Evolutionary conservation across 78 protist genomes (phyloP), one percentile per base, ranked within the genome.

Genomic region (Parvularia atlantis): DNA sequence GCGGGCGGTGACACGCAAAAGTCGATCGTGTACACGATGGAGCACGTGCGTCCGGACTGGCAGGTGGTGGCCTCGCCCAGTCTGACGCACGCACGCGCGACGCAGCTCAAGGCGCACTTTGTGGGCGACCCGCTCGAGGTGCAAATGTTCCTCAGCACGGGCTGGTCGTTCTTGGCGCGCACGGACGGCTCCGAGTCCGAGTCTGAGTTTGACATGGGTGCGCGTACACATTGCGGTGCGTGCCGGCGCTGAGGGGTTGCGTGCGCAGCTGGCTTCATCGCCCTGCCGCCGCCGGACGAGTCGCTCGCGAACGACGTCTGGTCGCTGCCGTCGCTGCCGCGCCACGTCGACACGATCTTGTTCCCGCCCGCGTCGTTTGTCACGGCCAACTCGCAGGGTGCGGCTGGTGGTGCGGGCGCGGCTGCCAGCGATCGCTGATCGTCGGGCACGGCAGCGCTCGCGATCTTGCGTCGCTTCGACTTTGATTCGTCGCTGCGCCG

Each of bases 401-500:
- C 54, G 54, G 17, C 54, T 50, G 54, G 54, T 20, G 54, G 14
- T 50, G 54, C 14, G 14, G 54, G 14, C 17, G 54, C 17, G 28
- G 17, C 17, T 14, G 17, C 17, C 14, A 14, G 28, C 54, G 28
- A 14, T 50, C 28, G 17, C 14, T 14, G 14, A 17, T 14, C 14
- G 28, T 14, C 28, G 17, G 54, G 28, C 17, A 17, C 14, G 14
- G 54, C 14, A 6, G 60, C 60, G 11, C 60, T 76, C 20, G 81
- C 37, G 4, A 37, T 81, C 39, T 20, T 81, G 56, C 71, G 61
- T 39, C 77, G 83, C 22, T 75, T 71, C 59, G 81, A 62, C 35
- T 81, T 81, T 53, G 22, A 24, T 22, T 40, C 82, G 30, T 35
- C 11, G 7, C 69, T 66, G n/a, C 76, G 67, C 63, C 50, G 85